Conservation (phyloP, 2,329 filamentous ascomycete genomes). For the Colletotrichum navitas region DNA sequence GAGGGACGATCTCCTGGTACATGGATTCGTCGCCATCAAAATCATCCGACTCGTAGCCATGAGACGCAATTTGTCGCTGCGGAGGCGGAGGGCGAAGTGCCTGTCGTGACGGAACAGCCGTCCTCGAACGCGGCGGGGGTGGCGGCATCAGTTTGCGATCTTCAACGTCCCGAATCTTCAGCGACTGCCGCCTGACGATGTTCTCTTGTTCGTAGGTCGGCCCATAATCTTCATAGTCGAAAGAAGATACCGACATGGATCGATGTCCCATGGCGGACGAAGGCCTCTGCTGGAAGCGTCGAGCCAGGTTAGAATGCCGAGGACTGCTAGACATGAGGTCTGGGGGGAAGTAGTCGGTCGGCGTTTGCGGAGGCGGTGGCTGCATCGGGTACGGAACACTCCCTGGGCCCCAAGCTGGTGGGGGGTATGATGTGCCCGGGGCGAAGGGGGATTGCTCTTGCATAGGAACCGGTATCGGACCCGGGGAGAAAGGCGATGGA, state of each 20-base stretch:
- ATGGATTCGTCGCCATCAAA: slow-evolving; percentile 51
- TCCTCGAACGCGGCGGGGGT: slow-evolving; percentile 51
- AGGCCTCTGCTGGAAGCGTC: slow-evolving; percentile 46
- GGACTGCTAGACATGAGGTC: slow-evolving; percentile 44
- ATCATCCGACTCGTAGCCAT: slow-evolving; percentile 55
- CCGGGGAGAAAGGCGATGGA: slow-evolving; percentile 22
- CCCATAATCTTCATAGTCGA: slow-evolving; percentile 51
- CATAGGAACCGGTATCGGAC: slow-evolving; percentile 25
- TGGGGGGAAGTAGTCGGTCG: slow-evolving; percentile 39
- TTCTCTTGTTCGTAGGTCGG: slow-evolving; percentile 55
- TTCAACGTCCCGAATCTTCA: slow-evolving; percentile 57
- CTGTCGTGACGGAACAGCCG: slow-evolving; percentile 45
- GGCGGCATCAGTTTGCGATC: slow-evolving; percentile 64
- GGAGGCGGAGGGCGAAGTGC: slow-evolving; percentile 48
- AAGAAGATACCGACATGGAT: slow-evolving; percentile 47
- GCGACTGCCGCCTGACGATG: slow-evolving; percentile 58
- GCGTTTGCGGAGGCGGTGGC: slow-evolving; percentile 14
- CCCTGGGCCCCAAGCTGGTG: slow-evolving; percentile 29
- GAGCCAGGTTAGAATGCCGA: slow-evolving; percentile 44
- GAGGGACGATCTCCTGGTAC: slow-evolving; percentile 56
- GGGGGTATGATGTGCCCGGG: slow-evolving; percentile 26
- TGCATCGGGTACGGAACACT: slow-evolving; percentile 29
- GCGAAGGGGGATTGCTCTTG: slow-evolving; percentile 29
- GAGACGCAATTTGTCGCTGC: slow-evolving; percentile 46
- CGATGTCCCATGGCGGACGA: slow-evolving; percentile 57